Evolutionary conservation across 2,329 filamentous ascomycete genomes (phyloP).

Genomic region (Blastomyces parvus): DNA sequence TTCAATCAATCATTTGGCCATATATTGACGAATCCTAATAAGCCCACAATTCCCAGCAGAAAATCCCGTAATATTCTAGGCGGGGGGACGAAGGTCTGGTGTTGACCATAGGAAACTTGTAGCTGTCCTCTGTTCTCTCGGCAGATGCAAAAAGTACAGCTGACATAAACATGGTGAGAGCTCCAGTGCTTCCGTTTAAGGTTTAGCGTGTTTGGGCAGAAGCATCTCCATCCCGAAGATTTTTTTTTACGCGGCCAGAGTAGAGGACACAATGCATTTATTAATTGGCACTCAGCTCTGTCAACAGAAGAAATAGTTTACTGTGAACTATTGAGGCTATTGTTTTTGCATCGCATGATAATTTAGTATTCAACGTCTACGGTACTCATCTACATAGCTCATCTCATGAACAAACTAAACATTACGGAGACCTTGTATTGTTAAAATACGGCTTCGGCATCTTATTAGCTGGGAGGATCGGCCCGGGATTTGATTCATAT

Average conservation of each 20-base stretch:
- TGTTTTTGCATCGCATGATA: neutral
- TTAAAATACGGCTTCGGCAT: neutral
- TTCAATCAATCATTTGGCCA: conserved; percentile 22
- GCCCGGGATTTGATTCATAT: neutral
- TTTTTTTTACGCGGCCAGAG: too few relatives aligned
- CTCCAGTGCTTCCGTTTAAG: neutral
- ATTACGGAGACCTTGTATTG: too few relatives aligned
- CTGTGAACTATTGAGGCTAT: neutral
- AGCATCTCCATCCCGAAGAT: too few relatives aligned
- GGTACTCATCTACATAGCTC: neutral
- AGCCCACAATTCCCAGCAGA: neutral
- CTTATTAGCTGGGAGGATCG: neutral
- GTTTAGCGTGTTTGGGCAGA: neutral
- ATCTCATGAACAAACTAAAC: neutral
- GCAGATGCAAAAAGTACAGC: neutral
- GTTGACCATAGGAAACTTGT: neutral
- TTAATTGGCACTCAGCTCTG: too few relatives aligned
- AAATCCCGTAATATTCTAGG: neutral
- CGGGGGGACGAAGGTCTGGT: neutral
- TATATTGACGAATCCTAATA: neutral
- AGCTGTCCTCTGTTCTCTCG: neutral
- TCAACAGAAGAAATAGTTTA: neutral
- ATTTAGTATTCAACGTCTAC: neutral
- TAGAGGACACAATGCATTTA: too few relatives aligned
- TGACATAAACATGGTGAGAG: conserved; percentile 2